phyloP scores from a whole-genome alignment of 345 rosid genomes.

The Aethionema arabicum region DNA sequence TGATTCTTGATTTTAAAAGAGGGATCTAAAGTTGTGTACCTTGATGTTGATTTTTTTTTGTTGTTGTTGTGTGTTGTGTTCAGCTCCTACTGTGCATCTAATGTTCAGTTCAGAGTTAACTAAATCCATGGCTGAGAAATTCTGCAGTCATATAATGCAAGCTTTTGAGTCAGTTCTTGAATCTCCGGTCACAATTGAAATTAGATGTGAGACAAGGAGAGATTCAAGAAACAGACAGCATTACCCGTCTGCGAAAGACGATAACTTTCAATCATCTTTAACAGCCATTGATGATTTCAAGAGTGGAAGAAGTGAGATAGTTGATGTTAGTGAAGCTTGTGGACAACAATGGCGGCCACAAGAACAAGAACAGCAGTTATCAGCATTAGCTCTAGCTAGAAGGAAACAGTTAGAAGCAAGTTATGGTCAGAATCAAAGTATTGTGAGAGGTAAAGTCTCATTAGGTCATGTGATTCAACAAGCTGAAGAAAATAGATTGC shows the following conservation, averaged over 20 bases:
- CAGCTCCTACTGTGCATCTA: slow-evolving; percentile 95
- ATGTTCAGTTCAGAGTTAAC: slow-evolving; percentile 69
- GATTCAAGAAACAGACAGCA: slow-evolving; percentile 36
- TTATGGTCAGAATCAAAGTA: slow-evolving; percentile 60
- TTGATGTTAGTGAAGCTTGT: slow-evolving; percentile 54
- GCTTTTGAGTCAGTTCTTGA: slow-evolving; percentile 89
- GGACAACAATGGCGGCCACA: slow-evolving; percentile 38
- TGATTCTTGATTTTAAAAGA: slow-evolving; percentile 3
- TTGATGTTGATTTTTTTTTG: slow-evolving; percentile 7
- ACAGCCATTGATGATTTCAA: slow-evolving; percentile 33
- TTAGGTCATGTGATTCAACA: slow-evolving; percentile 93
- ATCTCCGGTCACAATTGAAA: slow-evolving; percentile 77
- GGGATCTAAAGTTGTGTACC: background rate
- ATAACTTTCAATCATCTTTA: slow-evolving; percentile 41
- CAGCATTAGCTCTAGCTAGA: slow-evolving; percentile 43
- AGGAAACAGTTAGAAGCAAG: slow-evolving; percentile 54
- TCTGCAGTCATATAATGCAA: slow-evolving; percentile 62
- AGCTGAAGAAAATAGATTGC: slow-evolving; percentile 75
- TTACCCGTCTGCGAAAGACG: slow-evolving; percentile 19
- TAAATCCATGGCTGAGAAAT: slow-evolving; percentile 78
- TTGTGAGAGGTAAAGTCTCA: slow-evolving; percentile 86
- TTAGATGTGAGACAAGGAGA: slow-evolving; percentile 61
- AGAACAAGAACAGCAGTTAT: slow-evolving; percentile 24
- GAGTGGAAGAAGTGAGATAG: slow-evolving; percentile 70
- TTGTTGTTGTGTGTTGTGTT: slow-evolving; percentile 32